Evolutionary conservation across 2,329 filamentous ascomycete genomes (phyloP), one percentile per base, ranked within the genome.

Genomic region (Botryosphaeria dothidea): DNA sequence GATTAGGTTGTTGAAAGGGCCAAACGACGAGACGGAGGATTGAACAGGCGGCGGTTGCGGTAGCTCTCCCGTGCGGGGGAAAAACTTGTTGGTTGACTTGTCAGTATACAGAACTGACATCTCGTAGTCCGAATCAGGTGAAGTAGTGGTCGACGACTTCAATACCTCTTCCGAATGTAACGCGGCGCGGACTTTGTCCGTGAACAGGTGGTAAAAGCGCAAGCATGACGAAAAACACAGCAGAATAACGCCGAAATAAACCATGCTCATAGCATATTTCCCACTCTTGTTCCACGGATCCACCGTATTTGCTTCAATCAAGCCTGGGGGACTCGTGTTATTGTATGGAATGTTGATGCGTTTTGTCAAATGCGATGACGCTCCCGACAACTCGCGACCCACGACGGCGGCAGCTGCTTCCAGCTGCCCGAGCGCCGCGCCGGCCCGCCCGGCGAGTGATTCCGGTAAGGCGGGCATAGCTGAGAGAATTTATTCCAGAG

Each of bases 151-250:
- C 74, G 86, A 88, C 71, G 89, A 85, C 71, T 88, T 84, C 73
- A 91, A 84, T 71, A 92, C 84, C 74, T 92, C 88, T 73, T 95
- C 89, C 80, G 96, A 94, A 80, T 95, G 92, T 66, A 95, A 87
- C 68, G 92, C 93, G 70, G 93, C 91, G 69, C 93, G 88, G 69
- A 96, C 92, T 80, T 95, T 96, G 81, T 97, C 93, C 71, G 93
- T 92, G 90, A 92, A 97, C 70, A 90, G 89, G 77, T 97, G 91
- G 83, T 93, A 97, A 74, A 91, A 84, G 69, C 92, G 88, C 74
- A 94, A 82, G 11, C 90, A 72, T 11, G 90, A 80, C 4, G 93
- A 88, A 62, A 87, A 72, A 29, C 85, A 84, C 68, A 93, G 84
- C 66, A 97, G 77, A 58, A 89, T 87, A 56, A 96, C 77, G 61